Percentiles rank a stretch among this genome's conserved stretches.
phyloP scores from a whole-genome alignment of 768 basidiomycete genomes.

The Crassisporium funariophilum region DNA sequence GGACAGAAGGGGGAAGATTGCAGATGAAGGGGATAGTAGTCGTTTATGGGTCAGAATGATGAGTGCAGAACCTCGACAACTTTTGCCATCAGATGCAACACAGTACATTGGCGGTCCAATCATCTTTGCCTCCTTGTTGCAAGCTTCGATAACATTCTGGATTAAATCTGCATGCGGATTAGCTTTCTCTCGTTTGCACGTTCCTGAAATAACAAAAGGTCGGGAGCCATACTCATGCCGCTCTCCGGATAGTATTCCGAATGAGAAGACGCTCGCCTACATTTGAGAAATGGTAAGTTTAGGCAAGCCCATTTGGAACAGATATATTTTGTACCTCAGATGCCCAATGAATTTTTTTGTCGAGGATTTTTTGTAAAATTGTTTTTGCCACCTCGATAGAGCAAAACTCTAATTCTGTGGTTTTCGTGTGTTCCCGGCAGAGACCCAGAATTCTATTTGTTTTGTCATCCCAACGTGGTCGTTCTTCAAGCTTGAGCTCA shows the following conservation, averaged over 20 bases:
- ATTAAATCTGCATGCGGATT: conserved; percentile 11
- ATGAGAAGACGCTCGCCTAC: conserved; percentile 14
- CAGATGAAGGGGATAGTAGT: conserved; percentile 8
- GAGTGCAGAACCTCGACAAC: conserved; percentile 12
- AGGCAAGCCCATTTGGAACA: background rate
- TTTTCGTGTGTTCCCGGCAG: conserved; percentile 13
- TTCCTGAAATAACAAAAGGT: conserved; percentile 20
- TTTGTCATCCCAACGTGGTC: conserved; percentile 17
- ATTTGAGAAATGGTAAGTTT: background rate
- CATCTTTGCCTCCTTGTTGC: background rate
- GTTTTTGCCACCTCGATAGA: conserved; percentile 12
- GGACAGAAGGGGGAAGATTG: conserved; percentile 16
- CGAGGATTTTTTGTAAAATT: conserved; percentile 6
- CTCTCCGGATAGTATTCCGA: conserved; percentile 15
- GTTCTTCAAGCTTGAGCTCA: conserved; percentile 14
- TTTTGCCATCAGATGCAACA: conserved; percentile 18
- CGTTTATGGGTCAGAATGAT: conserved; percentile 11
- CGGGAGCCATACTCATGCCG: conserved; percentile 6
- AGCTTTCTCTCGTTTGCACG: conserved; percentile 19
- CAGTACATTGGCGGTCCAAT: background rate
- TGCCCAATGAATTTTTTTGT: conserved; percentile 12
- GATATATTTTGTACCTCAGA: conserved; percentile 16
- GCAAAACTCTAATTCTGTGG: conserved; percentile 10
- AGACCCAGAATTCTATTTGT: conserved; percentile 17
- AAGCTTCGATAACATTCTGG: conserved; percentile 1